Conservation (phyloP, 2,329 filamentous ascomycete genomes). For the Seiridium cupressi region DNA sequence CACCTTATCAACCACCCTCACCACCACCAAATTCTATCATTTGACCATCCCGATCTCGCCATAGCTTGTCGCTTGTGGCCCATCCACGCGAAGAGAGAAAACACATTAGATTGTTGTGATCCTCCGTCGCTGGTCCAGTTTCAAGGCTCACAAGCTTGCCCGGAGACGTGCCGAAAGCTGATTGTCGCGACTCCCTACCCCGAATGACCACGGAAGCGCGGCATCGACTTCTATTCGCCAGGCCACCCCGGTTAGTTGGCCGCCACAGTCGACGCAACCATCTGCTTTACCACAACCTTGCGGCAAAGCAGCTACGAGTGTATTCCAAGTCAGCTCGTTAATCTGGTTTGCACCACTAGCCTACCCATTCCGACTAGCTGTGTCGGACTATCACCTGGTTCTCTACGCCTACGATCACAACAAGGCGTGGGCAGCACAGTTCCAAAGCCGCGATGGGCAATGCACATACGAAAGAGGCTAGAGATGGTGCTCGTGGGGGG, state of each 20-base stretch:
- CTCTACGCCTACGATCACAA: not conserved
- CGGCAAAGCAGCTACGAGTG: not conserved
- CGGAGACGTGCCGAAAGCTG: too few relatives aligned
- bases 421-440: not conserved
- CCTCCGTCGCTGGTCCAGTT: too few relatives aligned
- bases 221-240: not conserved
- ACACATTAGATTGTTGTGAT: too few relatives aligned
- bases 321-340: not conserved
- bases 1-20: too few relatives aligned
- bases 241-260: not conserved
- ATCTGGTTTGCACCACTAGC: not conserved
- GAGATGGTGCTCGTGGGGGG: constrained; percentile 15
- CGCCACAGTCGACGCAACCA: not conserved
- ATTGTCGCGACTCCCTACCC: not conserved
- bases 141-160: too few relatives aligned
- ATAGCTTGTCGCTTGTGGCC: too few relatives aligned
- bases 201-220: not conserved
- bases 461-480: constrained; percentile 22
- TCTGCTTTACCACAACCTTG: not conserved
- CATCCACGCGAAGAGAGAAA: too few relatives aligned
- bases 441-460: constrained; percentile 19
- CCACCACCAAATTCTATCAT: too few relatives aligned
- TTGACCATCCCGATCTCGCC: too few relatives aligned
- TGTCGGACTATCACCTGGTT: not conserved
- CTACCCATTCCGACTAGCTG: not conserved